phyloP scores from a whole-genome alignment of 257 asterid species.

The Solanum pimpinellifolium region DNA sequence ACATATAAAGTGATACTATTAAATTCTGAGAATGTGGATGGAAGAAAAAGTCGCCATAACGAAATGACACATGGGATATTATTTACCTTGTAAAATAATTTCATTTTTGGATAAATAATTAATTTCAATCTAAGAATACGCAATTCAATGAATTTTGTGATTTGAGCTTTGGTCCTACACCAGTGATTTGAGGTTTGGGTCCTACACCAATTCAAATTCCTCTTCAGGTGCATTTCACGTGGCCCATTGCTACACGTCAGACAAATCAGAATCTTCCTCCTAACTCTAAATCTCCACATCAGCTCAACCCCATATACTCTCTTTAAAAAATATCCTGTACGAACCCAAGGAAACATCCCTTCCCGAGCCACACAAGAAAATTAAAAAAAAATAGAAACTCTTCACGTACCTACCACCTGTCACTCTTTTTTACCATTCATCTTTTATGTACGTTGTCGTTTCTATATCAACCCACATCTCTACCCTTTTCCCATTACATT shows the following conservation, averaged over 20 bases:
- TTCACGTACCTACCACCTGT: constrained; percentile 23
- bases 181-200: not conserved
- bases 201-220: not conserved
- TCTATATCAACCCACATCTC: not conserved
- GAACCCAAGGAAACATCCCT: constrained; percentile 13
- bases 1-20: not conserved
- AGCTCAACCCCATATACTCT: not conserved
- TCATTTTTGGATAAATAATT: not conserved
- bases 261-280: constrained; percentile 13
- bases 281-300: constrained; percentile 16
- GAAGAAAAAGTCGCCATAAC: not conserved
- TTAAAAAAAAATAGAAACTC: not conserved
- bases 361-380: not conserved
- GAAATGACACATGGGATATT: not conserved
- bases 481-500: not conserved
- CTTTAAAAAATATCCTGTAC: constrained; percentile 20
- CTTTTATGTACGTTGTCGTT: constrained; percentile 17
- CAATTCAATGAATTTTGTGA: not conserved
- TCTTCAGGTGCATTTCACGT: constrained; percentile 8
- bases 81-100: not conserved
- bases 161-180: not conserved
- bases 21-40: not conserved
- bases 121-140: not conserved
- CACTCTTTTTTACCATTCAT: constrained; percentile 20
- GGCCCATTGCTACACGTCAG: constrained; percentile 14